Conservation (phyloP, 1,284 basidiomycete species). For the Moesziomyces aphidis region DNA sequence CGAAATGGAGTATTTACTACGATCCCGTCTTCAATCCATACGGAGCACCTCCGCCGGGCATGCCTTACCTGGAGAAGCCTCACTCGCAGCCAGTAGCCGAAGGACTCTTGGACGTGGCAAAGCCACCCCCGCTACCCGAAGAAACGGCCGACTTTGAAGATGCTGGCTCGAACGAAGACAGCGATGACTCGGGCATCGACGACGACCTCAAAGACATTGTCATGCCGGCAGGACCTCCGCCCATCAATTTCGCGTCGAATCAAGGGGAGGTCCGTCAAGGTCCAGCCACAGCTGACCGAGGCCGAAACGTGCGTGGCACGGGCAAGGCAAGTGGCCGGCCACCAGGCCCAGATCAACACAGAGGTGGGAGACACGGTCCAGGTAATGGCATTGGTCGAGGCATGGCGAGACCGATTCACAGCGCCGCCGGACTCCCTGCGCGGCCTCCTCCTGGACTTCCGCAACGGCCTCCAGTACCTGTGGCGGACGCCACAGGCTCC, state of each 20-base stretch:
- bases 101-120: constrained; percentile 37
- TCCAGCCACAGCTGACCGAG: not conserved
- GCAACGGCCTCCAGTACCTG: constrained; percentile 1
- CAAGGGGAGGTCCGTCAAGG: not conserved
- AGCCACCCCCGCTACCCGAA: constrained; percentile 37
- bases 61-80: constrained; percentile 84
- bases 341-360: constrained; percentile 5
- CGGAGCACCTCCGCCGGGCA: constrained; percentile 94
- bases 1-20: constrained; percentile 83
- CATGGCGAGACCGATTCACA: constrained; percentile 1
- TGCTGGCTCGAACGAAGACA: constrained; percentile 18
- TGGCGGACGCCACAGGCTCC: not conserved
- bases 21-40: constrained; percentile 92
- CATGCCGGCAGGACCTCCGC: constrained; percentile 61
- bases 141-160: constrained; percentile 9
- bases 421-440: not conserved
- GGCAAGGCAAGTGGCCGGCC: constrained; percentile 7
- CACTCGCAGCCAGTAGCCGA: constrained; percentile 37
- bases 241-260: constrained; percentile 5
- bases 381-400: not conserved
- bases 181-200: constrained; percentile 56
- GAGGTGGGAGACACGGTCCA: constrained; percentile 3
- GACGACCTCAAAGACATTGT: constrained; percentile 60
- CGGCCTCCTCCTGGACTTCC: constrained; percentile 10
- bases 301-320: not conserved